Evolutionary conservation across 306 rosid species (phyloP).

Genomic region (Cercis canadensis): DNA sequence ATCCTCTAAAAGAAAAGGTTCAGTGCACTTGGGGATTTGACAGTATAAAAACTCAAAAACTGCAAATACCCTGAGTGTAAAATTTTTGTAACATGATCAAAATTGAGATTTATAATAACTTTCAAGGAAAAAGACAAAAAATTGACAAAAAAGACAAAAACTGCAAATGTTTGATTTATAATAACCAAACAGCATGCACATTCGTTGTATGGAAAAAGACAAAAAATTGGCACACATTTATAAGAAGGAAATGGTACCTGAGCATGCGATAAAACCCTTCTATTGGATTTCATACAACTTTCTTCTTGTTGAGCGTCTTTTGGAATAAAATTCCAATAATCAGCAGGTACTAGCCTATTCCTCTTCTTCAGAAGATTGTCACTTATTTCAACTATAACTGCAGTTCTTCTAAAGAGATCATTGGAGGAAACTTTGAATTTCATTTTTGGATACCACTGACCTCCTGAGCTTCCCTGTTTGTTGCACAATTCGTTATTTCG

Average conservation of each 20-base stretch:
- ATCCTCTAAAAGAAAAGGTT: neutral
- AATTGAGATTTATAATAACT: neutral
- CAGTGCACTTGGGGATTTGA: neutral
- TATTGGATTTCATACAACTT: constrained; percentile 46
- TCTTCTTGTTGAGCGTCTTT: constrained; percentile 71
- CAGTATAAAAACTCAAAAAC: neutral
- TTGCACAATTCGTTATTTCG: constrained; percentile 36
- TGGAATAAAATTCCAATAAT: constrained; percentile 86
- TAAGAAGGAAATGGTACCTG: constrained; percentile 64
- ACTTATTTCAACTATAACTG: constrained; percentile 68
- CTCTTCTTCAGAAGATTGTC: constrained; percentile 51
- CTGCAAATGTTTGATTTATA: too few relatives aligned
- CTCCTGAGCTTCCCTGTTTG: constrained; percentile 61
- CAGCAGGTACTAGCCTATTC: constrained; percentile 60
- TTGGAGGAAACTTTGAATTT: constrained; percentile 76
- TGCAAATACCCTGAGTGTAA: neutral
- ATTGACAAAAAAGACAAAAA: constrained; percentile 17
- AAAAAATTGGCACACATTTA: neutral
- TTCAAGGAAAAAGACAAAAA: constrained; percentile 20
- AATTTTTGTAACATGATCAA: neutral
- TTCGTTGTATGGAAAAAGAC: constrained; percentile 23
- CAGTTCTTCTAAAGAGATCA: constrained; percentile 68
- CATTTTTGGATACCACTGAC: constrained; percentile 66
- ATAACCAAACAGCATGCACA: constrained; percentile 17
- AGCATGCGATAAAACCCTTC: constrained; percentile 73